Conservation (phyloP, 2,329 filamentous ascomycete species). For the Xylariaceae sp. region DNA sequence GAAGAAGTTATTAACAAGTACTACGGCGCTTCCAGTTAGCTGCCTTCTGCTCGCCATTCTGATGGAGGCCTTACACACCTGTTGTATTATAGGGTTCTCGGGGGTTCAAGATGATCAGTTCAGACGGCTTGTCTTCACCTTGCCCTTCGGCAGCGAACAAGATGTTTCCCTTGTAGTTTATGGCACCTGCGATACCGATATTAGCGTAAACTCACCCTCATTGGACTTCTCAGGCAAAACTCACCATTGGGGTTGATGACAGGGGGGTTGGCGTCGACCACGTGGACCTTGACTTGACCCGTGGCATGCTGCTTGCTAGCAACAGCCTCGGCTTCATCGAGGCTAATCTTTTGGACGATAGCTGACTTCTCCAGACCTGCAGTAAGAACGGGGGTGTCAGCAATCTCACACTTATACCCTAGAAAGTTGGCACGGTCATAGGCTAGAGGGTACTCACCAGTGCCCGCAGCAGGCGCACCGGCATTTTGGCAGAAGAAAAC, state of each 20-base stretch:
- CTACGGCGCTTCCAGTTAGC: too few species aligned
- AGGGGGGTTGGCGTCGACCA: constrained; percentile 37
- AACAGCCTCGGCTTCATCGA: constrained; percentile 38
- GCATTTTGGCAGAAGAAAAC: constrained; percentile 52
- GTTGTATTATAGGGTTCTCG: constrained; percentile 45
- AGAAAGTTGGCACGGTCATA: too few species aligned
- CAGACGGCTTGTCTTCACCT: constrained; percentile 36
- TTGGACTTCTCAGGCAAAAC: background rate
- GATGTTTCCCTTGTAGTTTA: constrained; percentile 45
- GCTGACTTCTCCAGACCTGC: constrained; percentile 43
- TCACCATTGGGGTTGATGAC: constrained; percentile 48
- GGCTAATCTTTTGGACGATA: constrained; percentile 45
- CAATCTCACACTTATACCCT: background rate
- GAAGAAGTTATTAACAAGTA: constrained; percentile 54
- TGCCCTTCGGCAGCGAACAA: constrained; percentile 47
- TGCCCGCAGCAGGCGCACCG: constrained; percentile 41
- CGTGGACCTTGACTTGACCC: constrained; percentile 36
- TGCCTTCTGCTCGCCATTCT: too few species aligned
- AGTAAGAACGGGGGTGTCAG: too few species aligned
- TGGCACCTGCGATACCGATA: constrained; percentile 34
- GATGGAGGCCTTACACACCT: constrained; percentile 24
- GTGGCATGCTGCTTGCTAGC: constrained; percentile 33
- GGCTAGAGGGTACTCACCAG: constrained; percentile 21
- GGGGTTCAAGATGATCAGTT: constrained; percentile 40
- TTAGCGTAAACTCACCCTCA: background rate